Evolutionary conservation across 2,329 filamentous ascomycete species (phyloP).

Genomic region (Epichloe sp.): DNA sequence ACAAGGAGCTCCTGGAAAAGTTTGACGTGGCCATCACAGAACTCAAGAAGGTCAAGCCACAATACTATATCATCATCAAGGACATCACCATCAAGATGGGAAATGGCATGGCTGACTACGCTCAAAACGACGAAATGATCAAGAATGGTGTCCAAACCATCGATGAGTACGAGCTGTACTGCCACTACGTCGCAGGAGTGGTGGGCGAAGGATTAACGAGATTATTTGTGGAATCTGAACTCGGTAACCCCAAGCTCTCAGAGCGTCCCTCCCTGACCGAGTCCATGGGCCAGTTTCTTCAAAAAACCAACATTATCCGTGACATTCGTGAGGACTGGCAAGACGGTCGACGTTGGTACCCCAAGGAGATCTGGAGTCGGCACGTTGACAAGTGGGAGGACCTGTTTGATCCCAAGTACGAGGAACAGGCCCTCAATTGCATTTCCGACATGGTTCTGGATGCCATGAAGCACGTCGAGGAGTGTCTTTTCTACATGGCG

Average conservation of each 20-base stretch:
- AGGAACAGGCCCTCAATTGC: constrained; percentile 67
- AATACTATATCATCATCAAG: constrained; percentile 75
- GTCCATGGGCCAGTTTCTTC: constrained; percentile 93
- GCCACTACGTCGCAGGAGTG: constrained; percentile 96
- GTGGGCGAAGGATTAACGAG: constrained; percentile 88
- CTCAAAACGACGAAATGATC: constrained; percentile 68
- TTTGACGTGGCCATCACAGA: constrained; percentile 80
- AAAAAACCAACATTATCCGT: constrained; percentile 99
- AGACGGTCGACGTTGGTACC: constrained; percentile 86
- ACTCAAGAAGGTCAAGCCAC: constrained; percentile 75
- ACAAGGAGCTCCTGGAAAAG: constrained; percentile 79
- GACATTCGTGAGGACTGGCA: constrained; percentile 83
- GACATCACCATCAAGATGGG: constrained; percentile 94
- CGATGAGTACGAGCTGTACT: constrained; percentile 90
- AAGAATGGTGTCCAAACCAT: constrained; percentile 69
- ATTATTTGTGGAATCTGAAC: constrained; percentile 74
- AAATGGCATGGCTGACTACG: constrained; percentile 97
- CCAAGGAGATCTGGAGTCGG: constrained; percentile 93
- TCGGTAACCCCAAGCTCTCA: constrained; percentile 75
- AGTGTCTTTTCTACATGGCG: constrained; percentile 96
- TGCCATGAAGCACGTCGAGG: constrained; percentile 72
- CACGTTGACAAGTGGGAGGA: constrained; percentile 84
- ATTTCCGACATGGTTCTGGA: constrained; percentile 91
- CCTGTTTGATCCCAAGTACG: constrained; percentile 70
- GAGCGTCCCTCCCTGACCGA: constrained; percentile 74